A percentile compares a stretch with the other conserved stretches of the same genome.
These are phyloP conservation scores for Ophiocordyceps unilateralis DNA, from an alignment of 2,329 filamentous ascomycete genomes.

Conservation along the genomic window DNA sequence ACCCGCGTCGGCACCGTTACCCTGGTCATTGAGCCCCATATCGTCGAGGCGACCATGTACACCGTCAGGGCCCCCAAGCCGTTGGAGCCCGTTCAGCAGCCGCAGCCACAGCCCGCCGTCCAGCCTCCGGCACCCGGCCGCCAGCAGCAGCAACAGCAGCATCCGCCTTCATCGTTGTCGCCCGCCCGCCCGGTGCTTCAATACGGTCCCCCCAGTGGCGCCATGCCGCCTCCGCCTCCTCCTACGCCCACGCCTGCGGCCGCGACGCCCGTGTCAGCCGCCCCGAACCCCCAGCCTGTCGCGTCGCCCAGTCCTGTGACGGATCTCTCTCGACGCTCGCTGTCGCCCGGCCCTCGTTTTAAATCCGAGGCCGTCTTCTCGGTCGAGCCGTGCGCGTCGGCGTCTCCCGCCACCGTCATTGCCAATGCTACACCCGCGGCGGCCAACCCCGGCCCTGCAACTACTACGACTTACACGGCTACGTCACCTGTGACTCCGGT, in stretches of 20 bases:
- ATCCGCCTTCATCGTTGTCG: constrained; percentile 1
- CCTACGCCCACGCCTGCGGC: constrained; percentile 12
- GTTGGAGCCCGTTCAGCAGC: constrained; percentile 11
- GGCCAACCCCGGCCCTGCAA: constrained; percentile 1
- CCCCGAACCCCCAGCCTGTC: constrained; percentile 5
- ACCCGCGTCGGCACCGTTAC: constrained; percentile 54
- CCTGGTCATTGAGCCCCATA: constrained; percentile 64
- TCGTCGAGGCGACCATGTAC: constrained; percentile 60
- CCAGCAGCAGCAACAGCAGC: constrained; percentile 2
- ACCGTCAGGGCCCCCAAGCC: constrained; percentile 49
- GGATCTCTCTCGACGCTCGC: constrained; percentile 3
- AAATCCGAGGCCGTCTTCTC: constrained; percentile 1
- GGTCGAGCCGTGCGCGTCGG: background rate
- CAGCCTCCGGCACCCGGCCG: constrained; percentile 5
- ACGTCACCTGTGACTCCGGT: constrained; percentile 6
- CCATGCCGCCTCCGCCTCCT: constrained; percentile 36
- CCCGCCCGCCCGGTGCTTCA: constrained; percentile 39
- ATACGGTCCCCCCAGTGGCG: constrained; percentile 46
- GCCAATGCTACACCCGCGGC: constrained; percentile 1
- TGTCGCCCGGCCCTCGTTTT: constrained; percentile 2
- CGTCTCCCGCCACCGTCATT: constrained; percentile 1
- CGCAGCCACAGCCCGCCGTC: constrained; percentile 3
- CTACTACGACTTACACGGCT: constrained; percentile 1
- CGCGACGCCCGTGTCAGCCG: constrained; percentile 7
- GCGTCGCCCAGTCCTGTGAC: constrained; percentile 5